Conservation (phyloP, 257 asterid genomes). For the Solanum arcanum region DNA sequence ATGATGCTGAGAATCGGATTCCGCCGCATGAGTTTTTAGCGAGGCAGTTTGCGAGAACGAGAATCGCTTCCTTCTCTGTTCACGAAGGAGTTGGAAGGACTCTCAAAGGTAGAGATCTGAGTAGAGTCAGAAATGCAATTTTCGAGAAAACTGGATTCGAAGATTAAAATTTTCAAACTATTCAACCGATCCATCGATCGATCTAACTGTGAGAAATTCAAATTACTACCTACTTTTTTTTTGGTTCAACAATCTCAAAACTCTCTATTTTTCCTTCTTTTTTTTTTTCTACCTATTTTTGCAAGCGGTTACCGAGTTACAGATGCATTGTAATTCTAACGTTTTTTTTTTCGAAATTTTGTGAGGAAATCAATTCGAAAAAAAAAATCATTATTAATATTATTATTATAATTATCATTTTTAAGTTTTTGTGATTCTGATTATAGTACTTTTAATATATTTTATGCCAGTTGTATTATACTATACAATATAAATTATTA, state of each 20-base stretch:
- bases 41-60: conserved; percentile 33
- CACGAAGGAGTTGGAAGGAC: conserved; percentile 83
- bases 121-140: conserved; percentile 70
- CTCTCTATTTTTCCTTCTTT: background rate
- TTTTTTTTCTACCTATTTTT: background rate
- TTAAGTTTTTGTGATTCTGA: background rate
- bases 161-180: conserved; percentile 19
- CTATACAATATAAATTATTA: background rate
- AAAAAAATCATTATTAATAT: background rate
- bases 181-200: background rate
- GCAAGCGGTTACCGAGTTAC: background rate
- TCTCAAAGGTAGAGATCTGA: conserved; percentile 74
- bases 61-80: conserved; percentile 61
- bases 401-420: too few species aligned
- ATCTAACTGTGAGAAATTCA: background rate
- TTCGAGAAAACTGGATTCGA: conserved; percentile 77
- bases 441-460: background rate
- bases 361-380: background rate
- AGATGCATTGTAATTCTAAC: background rate
- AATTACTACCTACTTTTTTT: background rate
- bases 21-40: conserved; percentile 86
- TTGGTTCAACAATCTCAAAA: background rate
- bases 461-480: background rate
- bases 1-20: conserved; percentile 37
- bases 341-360: background rate